Percentiles rank a stretch among this genome's conserved stretches.
Evolutionary conservation across 345 rosid species (phyloP).

Genomic region (Cardamine chenopodiifolia): DNA sequence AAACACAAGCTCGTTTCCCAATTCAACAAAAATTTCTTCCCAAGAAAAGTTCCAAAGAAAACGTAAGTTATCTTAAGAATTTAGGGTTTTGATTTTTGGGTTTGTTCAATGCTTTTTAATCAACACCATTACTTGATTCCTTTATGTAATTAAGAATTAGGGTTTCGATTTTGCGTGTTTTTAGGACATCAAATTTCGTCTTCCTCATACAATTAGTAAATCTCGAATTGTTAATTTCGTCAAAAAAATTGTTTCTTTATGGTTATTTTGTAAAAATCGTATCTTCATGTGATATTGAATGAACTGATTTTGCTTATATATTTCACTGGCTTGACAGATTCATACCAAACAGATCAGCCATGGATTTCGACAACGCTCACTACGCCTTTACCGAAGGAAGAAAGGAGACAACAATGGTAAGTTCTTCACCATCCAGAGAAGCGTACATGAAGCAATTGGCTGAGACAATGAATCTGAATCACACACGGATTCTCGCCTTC

Average conservation of each 20-base stretch:
- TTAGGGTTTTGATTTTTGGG: constrained; percentile 19
- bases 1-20: constrained; percentile 39
- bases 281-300: background rate
- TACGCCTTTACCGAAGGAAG: constrained; percentile 47
- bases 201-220: background rate
- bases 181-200: background rate
- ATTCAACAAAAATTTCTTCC: constrained; percentile 43
- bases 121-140: background rate
- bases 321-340: constrained; percentile 55
- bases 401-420: constrained; percentile 33
- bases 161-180: background rate
- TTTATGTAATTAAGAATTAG: background rate
- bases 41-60: constrained; percentile 45
- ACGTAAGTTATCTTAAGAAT: constrained; percentile 12
- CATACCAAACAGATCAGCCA: constrained; percentile 65
- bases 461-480: constrained; percentile 53
- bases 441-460: constrained; percentile 57
- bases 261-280: background rate
- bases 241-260: background rate
- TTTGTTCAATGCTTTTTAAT: background rate
- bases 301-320: background rate
- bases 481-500: constrained; percentile 60
- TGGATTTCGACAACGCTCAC: constrained; percentile 58
- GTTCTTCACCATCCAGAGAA: constrained; percentile 59
- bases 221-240: background rate